These are phyloP conservation scores for Primulina huaijiensis DNA, from an alignment of 257 asterid species.

Conservation along the genomic window DNA sequence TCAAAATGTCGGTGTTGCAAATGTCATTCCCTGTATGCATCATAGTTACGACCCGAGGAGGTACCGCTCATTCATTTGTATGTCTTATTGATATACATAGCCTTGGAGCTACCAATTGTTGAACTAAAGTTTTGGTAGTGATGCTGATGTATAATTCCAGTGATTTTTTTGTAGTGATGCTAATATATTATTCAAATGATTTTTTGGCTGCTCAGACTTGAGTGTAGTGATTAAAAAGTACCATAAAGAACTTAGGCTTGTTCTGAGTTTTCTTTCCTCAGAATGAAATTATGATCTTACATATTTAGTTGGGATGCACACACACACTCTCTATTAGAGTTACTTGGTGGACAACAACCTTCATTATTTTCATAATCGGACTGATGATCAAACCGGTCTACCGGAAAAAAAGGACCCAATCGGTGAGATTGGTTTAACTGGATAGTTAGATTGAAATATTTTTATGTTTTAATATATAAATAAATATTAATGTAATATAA, in stretches of 20 bases:
- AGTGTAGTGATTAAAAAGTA: background rate
- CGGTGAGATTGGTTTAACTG: too few species aligned
- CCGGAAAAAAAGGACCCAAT: too few species aligned
- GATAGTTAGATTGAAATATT: too few species aligned
- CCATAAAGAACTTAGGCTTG: background rate
- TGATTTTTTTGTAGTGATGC: background rate
- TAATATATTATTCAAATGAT: background rate
- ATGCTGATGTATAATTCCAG: background rate
- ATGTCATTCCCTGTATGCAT: background rate
- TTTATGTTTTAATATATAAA: too few species aligned
- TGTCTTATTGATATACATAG: too few species aligned
- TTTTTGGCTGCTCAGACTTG: background rate
- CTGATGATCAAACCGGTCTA: too few species aligned
- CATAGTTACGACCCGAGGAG: background rate
- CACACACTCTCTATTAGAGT: too few species aligned
- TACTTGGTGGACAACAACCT: too few species aligned
- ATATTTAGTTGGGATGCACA: too few species aligned
- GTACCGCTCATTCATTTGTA: background rate
- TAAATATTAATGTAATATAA: too few species aligned
- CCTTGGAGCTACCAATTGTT: background rate
- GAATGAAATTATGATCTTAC: background rate
- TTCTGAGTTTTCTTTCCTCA: background rate
- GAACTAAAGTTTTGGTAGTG: background rate
- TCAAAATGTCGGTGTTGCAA: background rate
- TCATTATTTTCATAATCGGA: too few species aligned